These are phyloP conservation scores for Allantophomopsis lycopodina DNA, from an alignment of 2,329 filamentous ascomycete species.

Conservation along the genomic window DNA sequence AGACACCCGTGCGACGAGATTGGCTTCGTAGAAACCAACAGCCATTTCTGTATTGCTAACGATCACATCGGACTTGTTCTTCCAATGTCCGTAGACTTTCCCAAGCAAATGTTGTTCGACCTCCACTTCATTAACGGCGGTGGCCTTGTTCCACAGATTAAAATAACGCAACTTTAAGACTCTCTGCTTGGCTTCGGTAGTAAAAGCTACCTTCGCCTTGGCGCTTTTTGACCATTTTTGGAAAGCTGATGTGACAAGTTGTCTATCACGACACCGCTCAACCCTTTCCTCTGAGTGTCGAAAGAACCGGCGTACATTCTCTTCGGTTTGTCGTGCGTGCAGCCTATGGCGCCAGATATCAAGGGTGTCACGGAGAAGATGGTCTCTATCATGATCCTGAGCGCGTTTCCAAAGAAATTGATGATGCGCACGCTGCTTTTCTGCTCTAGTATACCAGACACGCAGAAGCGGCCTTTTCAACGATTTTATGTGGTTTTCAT, in stretches of 20 bases:
- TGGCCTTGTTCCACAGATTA: conserved; percentile 54
- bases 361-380: conserved; percentile 36
- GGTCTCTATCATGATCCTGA: conserved; percentile 27
- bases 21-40: conserved; percentile 15
- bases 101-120: conserved; percentile 33
- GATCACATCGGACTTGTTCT: conserved; percentile 10
- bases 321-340: no score
- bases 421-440: no score
- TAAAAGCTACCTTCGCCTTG: conserved; percentile 49
- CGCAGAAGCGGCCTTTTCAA: no score
- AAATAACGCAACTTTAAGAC: conserved; percentile 58
- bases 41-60: conserved; percentile 13
- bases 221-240: conserved; percentile 56
- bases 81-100: conserved; percentile 39
- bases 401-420: no score
- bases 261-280: conserved; percentile 48
- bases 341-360: conserved; percentile 25
- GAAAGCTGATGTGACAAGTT: conserved; percentile 49
- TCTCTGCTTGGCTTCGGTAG: conserved; percentile 54
- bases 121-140: conserved; percentile 26
- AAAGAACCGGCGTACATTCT: conserved; percentile 24
- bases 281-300: conserved; percentile 43
- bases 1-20: conserved; percentile 15
- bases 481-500: no score
- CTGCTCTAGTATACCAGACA: no score